Conservation (phyloP, 2,329 filamentous ascomycete genomes). For the Hypoxylon sp. region DNA sequence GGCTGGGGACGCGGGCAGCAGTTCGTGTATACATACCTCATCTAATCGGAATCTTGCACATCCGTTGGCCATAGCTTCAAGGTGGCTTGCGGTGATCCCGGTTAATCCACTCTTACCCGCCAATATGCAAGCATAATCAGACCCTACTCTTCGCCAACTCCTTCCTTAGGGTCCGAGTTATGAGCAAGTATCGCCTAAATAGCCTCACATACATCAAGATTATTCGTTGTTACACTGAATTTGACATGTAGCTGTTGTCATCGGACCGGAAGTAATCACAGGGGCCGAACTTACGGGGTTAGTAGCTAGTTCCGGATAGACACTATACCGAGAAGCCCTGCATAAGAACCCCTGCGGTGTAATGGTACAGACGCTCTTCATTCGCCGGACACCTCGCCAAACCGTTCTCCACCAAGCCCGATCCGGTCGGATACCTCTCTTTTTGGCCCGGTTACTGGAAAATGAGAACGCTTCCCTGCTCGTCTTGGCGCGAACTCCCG, state of each 20-base stretch:
- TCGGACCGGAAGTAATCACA: too few relatives aligned
- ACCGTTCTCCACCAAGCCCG: not conserved
- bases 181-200: too few relatives aligned
- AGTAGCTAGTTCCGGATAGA: conserved; percentile 16
- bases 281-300: not conserved
- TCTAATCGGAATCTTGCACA: not conserved
- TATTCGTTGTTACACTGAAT: too few relatives aligned
- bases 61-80: not conserved
- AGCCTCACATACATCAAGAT: too few relatives aligned
- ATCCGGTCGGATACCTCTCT: not conserved
- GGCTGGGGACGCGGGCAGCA: not conserved
- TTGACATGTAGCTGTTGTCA: too few relatives aligned
- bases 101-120: not conserved
- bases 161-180: not conserved
- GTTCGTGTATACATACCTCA: not conserved
- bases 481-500: not conserved
- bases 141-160: not conserved
- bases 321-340: conserved; percentile 26
- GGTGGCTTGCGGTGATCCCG: not conserved
- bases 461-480: not conserved
- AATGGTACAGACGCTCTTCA: not conserved
- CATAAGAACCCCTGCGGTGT: conserved; percentile 10
- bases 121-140: not conserved
- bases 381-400: not conserved
- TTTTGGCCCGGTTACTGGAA: not conserved